Evolutionary conservation across 2,329 filamentous ascomycete species (phyloP).

Genomic region (Penicillium brasilianum): DNA sequence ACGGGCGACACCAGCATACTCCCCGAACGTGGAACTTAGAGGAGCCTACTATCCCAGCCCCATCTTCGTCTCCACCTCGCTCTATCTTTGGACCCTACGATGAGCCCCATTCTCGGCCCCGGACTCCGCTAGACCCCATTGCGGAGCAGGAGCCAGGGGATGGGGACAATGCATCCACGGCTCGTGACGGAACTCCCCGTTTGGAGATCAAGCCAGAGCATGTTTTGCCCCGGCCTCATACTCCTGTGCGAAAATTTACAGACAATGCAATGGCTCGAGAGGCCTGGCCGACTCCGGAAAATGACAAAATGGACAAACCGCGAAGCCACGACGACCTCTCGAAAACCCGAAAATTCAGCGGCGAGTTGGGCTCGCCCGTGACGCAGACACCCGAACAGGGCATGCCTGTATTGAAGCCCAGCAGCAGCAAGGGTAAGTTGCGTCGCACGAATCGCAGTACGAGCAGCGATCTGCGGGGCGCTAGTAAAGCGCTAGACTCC

Average conservation of each 20-base stretch:
- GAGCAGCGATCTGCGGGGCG: conserved; percentile 77
- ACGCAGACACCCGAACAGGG: conserved; percentile 45
- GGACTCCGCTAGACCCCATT: conserved; percentile 57
- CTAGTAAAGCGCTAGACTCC: conserved; percentile 57
- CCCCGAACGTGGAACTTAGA: conserved; percentile 39
- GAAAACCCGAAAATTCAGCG: conserved; percentile 41
- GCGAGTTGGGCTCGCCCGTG: conserved; percentile 24
- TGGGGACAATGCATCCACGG: conserved; percentile 47
- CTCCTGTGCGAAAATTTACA: conserved; percentile 40
- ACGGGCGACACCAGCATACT: conserved; percentile 39
- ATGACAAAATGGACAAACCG: conserved; percentile 8
- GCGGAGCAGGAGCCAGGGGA: conserved; percentile 53
- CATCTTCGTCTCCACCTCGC: conserved; percentile 35
- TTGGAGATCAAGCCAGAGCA: conserved; percentile 50
- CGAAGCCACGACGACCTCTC: conserved; percentile 25
- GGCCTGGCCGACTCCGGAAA: conserved; percentile 38
- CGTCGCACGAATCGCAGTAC: conserved; percentile 69
- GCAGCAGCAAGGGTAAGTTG: conserved; percentile 62
- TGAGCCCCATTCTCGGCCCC: conserved; percentile 42
- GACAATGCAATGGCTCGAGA: conserved; percentile 41
- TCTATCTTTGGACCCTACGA: conserved; percentile 42
- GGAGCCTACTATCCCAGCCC: conserved; percentile 26
- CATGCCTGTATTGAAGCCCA: conserved; percentile 39
- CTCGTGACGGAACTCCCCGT: conserved; percentile 36
- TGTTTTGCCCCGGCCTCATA: conserved; percentile 39